Evolutionary conservation across 108 stramenopile genomes (phyloP), one percentile per base, ranked within the genome.

Genomic region (Schizochytrium sp.): DNA sequence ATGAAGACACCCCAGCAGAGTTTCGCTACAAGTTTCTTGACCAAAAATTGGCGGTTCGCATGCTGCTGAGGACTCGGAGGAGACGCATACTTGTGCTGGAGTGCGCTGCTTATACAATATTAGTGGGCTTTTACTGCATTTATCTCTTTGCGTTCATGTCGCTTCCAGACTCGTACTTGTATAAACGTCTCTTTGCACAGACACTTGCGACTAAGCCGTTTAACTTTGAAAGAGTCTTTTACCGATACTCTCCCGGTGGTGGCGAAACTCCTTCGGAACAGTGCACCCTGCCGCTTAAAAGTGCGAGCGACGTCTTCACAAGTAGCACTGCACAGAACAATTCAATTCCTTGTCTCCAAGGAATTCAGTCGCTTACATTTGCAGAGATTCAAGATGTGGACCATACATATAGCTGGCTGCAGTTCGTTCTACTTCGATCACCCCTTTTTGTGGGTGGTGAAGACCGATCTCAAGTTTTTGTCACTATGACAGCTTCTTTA

Each of bases 1-100:
- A 55, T 13, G 76, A n/a, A 28, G n/a, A 40, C 8, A 55, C 28
- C 5, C 53, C 53, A 28, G 17, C 5, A n/a, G 76, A 83, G 53
- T 83, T 83, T 2, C 8, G 53, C 50, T 13, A 83, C 53, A 83
- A 83, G 28, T 83, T 83, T 53, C 55, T 83, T 8, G 76, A 83
- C 76, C 50, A 55, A 10, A 83, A 83, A n/a, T 53, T 83, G 17
- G 53, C 76, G 50, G 53, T 83, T 5, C 47, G 76, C 8, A 83
- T 83, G 76, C 47, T 83, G 7, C n/a, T n/a, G 53, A 17, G 76
- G n/a, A 55, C 19, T 10, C 47, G 76, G 53, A 7, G 13, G 47
- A 47, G 76, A 10, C 47, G 28, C 15, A 7, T 49, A 5, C 1
- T 83, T 1, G 0, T 42, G 12, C 5, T 10, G 10, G 76, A 83